Evolutionary conservation across 805 yeast species (phyloP).

Genomic region (Ogataea wickerhamii): DNA sequence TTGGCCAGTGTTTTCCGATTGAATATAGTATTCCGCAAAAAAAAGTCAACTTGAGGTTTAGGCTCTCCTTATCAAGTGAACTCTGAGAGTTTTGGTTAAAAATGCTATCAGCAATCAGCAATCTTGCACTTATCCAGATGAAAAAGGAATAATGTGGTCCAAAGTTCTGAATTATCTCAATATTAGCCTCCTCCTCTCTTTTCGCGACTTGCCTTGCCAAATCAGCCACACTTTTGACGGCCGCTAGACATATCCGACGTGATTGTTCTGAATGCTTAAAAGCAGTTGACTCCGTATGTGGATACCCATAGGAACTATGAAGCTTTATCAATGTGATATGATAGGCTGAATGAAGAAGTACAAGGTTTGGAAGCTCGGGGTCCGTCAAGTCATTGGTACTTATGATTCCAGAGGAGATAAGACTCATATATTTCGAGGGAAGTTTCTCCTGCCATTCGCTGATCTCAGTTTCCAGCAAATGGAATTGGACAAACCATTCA

Average conservation of each 20-base stretch:
- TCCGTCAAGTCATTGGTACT: background rate
- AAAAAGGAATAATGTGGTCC: conserved; percentile 34
- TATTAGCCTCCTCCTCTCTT: conserved; percentile 2
- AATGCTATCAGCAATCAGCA: conserved; percentile 30
- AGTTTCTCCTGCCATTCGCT: conserved; percentile 13
- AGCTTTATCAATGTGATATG: conserved; percentile 23
- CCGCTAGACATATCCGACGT: conserved; percentile 14
- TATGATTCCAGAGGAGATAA: conserved; percentile 6
- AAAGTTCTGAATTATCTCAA: conserved; percentile 7
- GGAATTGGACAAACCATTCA: conserved; percentile 18
- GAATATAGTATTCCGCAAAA: conserved; percentile 12
- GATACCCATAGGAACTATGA: conserved; percentile 26
- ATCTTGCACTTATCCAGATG: conserved; percentile 33
- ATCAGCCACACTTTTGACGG: conserved; percentile 12
- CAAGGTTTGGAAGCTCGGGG: conserved; percentile 5
- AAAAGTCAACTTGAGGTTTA: conserved; percentile 6
- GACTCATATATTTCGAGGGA: conserved; percentile 8
- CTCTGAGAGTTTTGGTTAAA: conserved; percentile 10
- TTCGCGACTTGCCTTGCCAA: conserved; percentile 10
- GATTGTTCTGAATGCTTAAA: conserved; percentile 22
- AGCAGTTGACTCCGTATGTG: conserved; percentile 22
- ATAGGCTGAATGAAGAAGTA: conserved; percentile 15
- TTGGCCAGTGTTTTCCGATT: conserved; percentile 29
- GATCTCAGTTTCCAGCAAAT: conserved; percentile 16
- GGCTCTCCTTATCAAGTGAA: conserved; percentile 2